phyloP scores from a whole-genome alignment of 2,329 filamentous ascomycete genomes.

The Simplicillium sp. region DNA sequence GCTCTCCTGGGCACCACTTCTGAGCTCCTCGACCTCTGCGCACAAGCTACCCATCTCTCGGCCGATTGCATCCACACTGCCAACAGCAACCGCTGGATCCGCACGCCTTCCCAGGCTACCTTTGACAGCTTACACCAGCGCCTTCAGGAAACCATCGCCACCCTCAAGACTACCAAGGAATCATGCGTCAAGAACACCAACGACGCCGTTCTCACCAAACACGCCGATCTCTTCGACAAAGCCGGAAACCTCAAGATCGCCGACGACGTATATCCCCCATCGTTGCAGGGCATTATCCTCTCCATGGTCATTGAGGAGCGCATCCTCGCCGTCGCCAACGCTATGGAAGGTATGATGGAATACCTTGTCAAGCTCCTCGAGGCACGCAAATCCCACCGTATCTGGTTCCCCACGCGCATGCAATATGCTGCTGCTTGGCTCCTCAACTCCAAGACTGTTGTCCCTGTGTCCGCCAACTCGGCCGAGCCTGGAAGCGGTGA shows the following conservation, averaged over 20 bases:
- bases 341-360: constrained; percentile 23
- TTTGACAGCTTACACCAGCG: constrained; percentile 12
- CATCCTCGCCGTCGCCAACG: constrained; percentile 15
- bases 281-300: constrained; percentile 29
- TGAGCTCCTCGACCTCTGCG: constrained; percentile 13
- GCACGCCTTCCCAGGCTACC: constrained; percentile 10
- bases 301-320: constrained; percentile 38
- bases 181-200: constrained; percentile 23
- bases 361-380: constrained; percentile 25
- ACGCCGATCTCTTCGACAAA: constrained; percentile 30
- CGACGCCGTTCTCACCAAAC: constrained; percentile 26
- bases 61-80: constrained; percentile 16
- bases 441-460: constrained; percentile 11
- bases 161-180: constrained; percentile 16
- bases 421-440: constrained; percentile 30
- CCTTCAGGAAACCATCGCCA: constrained; percentile 13
- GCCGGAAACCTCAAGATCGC: constrained; percentile 23
- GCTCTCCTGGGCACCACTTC: constrained; percentile 19
- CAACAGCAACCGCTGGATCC: constrained; percentile 20
- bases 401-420: constrained; percentile 33
- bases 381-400: constrained; percentile 19
- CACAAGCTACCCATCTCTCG: constrained; percentile 5
- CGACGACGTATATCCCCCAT: constrained; percentile 12
- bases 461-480: constrained; percentile 11
- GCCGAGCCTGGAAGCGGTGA: constrained; percentile 13